Evolutionary conservation across 352 stramenopile species (phyloP).

Genomic region (Pythium brassicae): DNA sequence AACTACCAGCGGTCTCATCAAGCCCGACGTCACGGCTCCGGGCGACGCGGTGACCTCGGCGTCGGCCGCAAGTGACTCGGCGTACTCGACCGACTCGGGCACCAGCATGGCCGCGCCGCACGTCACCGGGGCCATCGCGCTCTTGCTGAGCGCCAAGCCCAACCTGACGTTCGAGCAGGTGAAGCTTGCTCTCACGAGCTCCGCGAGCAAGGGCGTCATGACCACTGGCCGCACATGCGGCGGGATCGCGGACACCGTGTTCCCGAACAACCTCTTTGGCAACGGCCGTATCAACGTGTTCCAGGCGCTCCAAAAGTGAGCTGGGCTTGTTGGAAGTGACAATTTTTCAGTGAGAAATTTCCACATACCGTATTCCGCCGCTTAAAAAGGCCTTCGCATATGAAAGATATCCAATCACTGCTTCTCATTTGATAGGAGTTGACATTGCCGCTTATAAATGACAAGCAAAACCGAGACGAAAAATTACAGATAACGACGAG

Average conservation of each 20-base stretch:
- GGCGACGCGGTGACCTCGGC: slow-evolving; percentile 12
- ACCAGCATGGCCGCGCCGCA: slow-evolving; percentile 30
- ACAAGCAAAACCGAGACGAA: too few relatives aligned
- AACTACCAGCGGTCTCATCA: slow-evolving; percentile 4
- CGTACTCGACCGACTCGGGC: slow-evolving; percentile 9
- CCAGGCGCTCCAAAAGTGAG: too few relatives aligned
- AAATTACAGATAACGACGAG: too few relatives aligned
- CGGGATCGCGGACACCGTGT: slow-evolving; percentile 19
- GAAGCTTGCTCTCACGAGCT: slow-evolving; percentile 7
- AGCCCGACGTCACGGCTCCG: slow-evolving; percentile 22
- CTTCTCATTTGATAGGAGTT: too few relatives aligned
- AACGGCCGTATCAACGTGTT: too few relatives aligned
- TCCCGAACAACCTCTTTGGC: slow-evolving; percentile 37
- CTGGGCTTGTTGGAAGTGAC: too few relatives aligned
- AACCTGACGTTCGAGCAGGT: slow-evolving; percentile 16
- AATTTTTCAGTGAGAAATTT: too few relatives aligned
- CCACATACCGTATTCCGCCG: too few relatives aligned
- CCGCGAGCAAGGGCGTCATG: slow-evolving; percentile 6
- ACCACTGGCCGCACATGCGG: slow-evolving; percentile 19
- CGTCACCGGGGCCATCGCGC: slow-evolving; percentile 20
- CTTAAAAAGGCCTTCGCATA: too few relatives aligned
- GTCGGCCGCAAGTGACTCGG: slow-evolving; percentile 2
- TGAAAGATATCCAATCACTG: too few relatives aligned
- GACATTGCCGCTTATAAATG: too few relatives aligned
- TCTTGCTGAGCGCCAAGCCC: slow-evolving; percentile 20